Evolutionary conservation across 331 rosid genomes (phyloP), one percentile per base, ranked within the genome.

Genomic region (Quercus lobata): DNA sequence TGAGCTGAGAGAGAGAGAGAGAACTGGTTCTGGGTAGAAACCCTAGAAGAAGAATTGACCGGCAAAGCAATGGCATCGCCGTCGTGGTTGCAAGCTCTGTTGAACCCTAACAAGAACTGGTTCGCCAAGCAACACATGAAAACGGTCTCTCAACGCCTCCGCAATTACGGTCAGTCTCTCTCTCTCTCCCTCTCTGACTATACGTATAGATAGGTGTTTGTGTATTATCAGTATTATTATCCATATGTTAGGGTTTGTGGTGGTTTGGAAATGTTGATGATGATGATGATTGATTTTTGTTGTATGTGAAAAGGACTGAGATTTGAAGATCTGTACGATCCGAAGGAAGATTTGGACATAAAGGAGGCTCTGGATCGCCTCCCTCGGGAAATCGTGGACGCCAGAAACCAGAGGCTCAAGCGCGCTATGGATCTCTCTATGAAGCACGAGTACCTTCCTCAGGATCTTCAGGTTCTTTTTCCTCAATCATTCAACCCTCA

Each of bases 391-490:
- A 65, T 65, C 11, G 71, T 65, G n/a, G 71, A 65, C n/a, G 71
- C 71, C 17, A 27, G 71, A 10, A 65, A 65, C 44, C 71, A 65
- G 71, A 12, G 71, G 17, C 37, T 65, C 41, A 65, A 65, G 71
- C 37, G 71, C 17, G 71, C 71, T 65, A 65, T 65, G 71, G 71
- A 65, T 18, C 71, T 65, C 44, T 65, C 71, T 14, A 65, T 65
- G 71, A 65, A 65, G 71, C 71, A 65, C 71, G 22, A 65, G 35
- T 65, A 65, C 71, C 71, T 65, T 30, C 46, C 71, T 25, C n/a
- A 65, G 34, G 71, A 65, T 25, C 71, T 65, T 10, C 71, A 65
- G 71, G 71, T 65, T 65, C 70, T 10, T 15, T 25, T 65, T 58
- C 22, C 66, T n/a, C 54, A 11, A 49, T 49, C 54, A 49, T 49